Base-by-base conservation (phyloP, 1,284 basidiomycete species). In the Rhodofomes roseus region DNA sequence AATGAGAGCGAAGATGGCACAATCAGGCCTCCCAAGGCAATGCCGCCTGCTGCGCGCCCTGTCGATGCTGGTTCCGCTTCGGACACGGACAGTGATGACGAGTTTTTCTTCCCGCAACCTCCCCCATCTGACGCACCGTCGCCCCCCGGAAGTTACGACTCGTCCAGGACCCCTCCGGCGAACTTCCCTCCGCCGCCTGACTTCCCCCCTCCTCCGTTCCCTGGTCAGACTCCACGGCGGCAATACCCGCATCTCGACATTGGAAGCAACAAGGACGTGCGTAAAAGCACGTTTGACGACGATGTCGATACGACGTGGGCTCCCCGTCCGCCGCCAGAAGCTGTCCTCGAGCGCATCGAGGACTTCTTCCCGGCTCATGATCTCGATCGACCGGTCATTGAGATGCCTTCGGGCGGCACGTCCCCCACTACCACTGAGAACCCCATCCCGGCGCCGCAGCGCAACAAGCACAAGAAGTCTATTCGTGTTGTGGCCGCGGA, bases 281-380 rank as follows among this genome's bases (percentile, higher is more conserved):
- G 82, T 53, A 81, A 77, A 39, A 87, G 81, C 67, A 81, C 83
- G n/a, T 89, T 90, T 65, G 81, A 79, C 39, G 80, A 83, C 62
- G 77, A 77, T 62, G 69, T 81, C 62, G 83, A 84, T 62, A 77
- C 79, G 48, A 86, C 84, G 16, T 95, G 92, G 92, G 90, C 90
- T 52, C 86, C 91, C 64, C 91, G 97, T 70, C 97, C 97, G 14
- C 87, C 90, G 34, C 89, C 96, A 0, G 97, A 99, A 71, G 92
- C 93, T 68, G 89, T 99, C 57, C 95, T 96, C 73, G 92, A 98
- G 59, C 88, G 92, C 58, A 81, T 99, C 7, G 93, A 98, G 68
- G 88, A 92, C 64, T 98, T 94, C 79, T 99, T 99, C 81, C 96
- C 96, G 0, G 89, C 92, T 66, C 93, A 98, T 71, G 96, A 99